Base-by-base conservation (phyloP, 2,329 filamentous ascomycete genomes). In the Tetracladium maxilliforme region DNA sequence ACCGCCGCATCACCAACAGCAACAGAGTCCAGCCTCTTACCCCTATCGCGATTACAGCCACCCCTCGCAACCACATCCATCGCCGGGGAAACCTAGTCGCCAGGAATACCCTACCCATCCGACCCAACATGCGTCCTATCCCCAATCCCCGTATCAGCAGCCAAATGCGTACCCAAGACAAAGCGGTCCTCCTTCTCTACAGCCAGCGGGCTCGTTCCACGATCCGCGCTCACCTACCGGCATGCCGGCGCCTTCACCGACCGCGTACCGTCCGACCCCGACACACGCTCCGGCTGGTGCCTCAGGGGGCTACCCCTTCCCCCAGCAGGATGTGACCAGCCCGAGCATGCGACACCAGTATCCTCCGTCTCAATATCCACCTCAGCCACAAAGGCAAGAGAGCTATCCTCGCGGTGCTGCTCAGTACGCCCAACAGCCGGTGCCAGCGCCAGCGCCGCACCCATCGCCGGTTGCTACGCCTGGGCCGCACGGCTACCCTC, bases 61-160 rank as follows among this genome's bases (percentile, higher is more conserved):
- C 34, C 33, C 33, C 19, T 21, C 25, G 25, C 35, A 9, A 9
- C 9, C 33, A 10, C 43, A 40, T 16, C 31, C 36, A 27, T 42
- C 43, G 21, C 39, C 40, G 23, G 38, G 37, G 36, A 43, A 42
- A 38, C 39, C 38, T 33, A 35, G 33, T 20, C 42, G 40, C 27
- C 40, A 45, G 29, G 43, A 45, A 28, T 45, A 45, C 31, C 33
- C n/a, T n/a, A n/a, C n/a, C n/a, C n/a, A n/a, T n/a, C n/a, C n/a
- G n/a, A n/a, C n/a, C n/a, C n/a, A n/a, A n/a, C n/a, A n/a, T n/a
- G n/a, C n/a, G n/a, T n/a, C n/a, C n/a, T n/a, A n/a, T n/a, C n/a
- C n/a, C n/a, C n/a, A n/a, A n/a, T n/a, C n/a, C n/a, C n/a, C n/a
- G n/a, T n/a, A n/a, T n/a, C n/a, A n/a, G n/a, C n/a, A n/a, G n/a